Base-by-base conservation (phyloP, 768 basidiomycete species). In the Steccherinum ochraceum region DNA sequence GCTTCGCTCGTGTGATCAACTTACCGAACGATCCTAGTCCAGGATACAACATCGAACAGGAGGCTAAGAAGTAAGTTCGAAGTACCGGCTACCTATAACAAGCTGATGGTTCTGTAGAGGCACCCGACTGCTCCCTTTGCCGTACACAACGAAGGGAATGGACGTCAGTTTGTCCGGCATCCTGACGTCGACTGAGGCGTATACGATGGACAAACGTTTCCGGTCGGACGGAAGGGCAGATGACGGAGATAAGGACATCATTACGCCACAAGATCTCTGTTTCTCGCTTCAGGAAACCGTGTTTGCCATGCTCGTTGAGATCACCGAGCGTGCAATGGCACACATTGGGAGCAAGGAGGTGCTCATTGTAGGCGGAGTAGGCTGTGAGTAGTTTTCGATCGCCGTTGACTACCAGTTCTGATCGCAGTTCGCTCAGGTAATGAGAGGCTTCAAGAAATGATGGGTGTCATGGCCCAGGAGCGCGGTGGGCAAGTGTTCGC, bases 111-210 rank as follows among this genome's bases (percentile, higher is more conserved):
- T 12, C 42, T 44, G 19, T 40, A 96, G 94, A 59, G 95, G 95
- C 12, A 89, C 80, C 61, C 81, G 86, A 13, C 72, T 98, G 2
- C 66, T 98, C 1, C 71, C 84, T 2, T 73, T 99, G 43, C 94
- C 96, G 2, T 99, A 98, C 65, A 79, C 93, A 2, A 99, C 94
- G 1, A 99, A 99, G 64, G 96, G 96, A 24, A 99, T 99, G 96
- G 96, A 99, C 65, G 70, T 98, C 57, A 89, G 93, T 58, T 74
- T 99, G 54, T 94, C 94, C n/a, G 96, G 96, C 1, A 84, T 99
- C 51, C 70, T 98, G 40, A 86, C 90, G 3, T 83, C 92, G 2
- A 79, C 82, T 7, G 96, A 98, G 69, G 83, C 86, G 1, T 93
- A 91, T 61, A 96, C 92, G 3, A 59, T 69, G 48, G 93, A 97